Conservation (phyloP, 352 stramenopile species). For the Globisporangium uncinulatum region DNA sequence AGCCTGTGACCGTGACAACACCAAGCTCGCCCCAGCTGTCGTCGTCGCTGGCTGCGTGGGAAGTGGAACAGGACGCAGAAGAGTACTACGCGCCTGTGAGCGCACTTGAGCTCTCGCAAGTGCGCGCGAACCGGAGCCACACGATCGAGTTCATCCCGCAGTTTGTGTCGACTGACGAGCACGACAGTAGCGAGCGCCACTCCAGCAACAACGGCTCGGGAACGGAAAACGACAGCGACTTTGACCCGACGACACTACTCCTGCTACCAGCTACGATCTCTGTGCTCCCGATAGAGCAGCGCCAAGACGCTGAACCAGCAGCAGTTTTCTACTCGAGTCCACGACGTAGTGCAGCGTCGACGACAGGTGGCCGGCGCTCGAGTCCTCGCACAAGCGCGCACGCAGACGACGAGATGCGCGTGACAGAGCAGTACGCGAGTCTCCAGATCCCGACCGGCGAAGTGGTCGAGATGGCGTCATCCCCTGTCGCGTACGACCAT, state of each 20-base stretch:
- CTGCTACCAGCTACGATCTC: too few species aligned
- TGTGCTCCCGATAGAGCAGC: background rate
- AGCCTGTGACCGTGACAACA: background rate
- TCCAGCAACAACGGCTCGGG: background rate
- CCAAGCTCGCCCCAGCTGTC: background rate
- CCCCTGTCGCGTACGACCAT: background rate
- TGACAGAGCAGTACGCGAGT: constrained; percentile 9
- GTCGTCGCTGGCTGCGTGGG: background rate
- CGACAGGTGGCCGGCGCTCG: background rate
- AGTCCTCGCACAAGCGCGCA: background rate
- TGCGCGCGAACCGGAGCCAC: constrained; percentile 13
- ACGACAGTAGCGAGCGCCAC: background rate
- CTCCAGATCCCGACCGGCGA: constrained; percentile 7
- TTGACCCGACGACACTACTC: too few species aligned
- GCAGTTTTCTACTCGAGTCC: background rate
- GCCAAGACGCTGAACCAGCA: background rate
- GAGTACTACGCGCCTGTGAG: constrained; percentile 12
- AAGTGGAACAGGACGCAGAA: constrained; percentile 3
- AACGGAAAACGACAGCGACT: too few species aligned
- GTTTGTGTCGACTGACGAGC: constrained; percentile 5
- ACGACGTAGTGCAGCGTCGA: background rate
- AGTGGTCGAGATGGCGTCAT: constrained; percentile 6
- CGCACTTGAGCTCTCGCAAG: constrained; percentile 10
- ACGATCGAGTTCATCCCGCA: constrained; percentile 19
- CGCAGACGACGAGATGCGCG: background rate